Percentiles rank a stretch among this genome's conserved stretches.
These are phyloP conservation scores for Dovyalis caffra DNA, from an alignment of 345 rosid species.

Conservation along the genomic window DNA sequence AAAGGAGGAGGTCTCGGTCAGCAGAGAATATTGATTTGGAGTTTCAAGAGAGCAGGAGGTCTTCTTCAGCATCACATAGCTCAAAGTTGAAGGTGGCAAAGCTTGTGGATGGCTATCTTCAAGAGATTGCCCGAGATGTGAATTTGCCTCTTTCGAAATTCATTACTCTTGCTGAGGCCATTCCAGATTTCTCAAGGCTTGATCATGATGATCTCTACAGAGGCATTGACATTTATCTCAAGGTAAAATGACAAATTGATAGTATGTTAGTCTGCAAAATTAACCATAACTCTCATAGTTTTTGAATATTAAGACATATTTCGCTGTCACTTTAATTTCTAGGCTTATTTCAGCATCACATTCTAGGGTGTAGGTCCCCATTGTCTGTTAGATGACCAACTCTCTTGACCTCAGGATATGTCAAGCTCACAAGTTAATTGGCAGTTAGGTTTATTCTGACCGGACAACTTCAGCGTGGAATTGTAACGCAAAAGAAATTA, in stretches of 20 bases:
- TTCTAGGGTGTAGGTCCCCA: slow-evolving; percentile 34
- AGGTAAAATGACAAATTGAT: slow-evolving; percentile 50
- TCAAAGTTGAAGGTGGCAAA: slow-evolving; percentile 93
- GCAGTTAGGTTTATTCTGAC: slow-evolving; percentile 37
- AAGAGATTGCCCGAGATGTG: slow-evolving; percentile 69
- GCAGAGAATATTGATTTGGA: slow-evolving; percentile 81
- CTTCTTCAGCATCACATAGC: slow-evolving; percentile 95
- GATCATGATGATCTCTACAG: slow-evolving; percentile 92
- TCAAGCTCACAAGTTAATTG: slow-evolving; percentile 11
- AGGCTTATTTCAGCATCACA: slow-evolving; percentile 5
- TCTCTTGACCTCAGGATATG: slow-evolving; percentile 42
- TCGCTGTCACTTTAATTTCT: slow-evolving; percentile 8
- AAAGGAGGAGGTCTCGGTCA: slow-evolving; percentile 91
- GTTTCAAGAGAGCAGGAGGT: slow-evolving; percentile 86
- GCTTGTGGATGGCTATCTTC: slow-evolving; percentile 84
- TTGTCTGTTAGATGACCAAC: slow-evolving; percentile 49
- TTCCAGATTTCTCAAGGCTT: slow-evolving; percentile 80
- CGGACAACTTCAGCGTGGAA: slow-evolving; percentile 19
- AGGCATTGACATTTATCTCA: slow-evolving; percentile 95
- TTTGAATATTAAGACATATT: slow-evolving; percentile 11
- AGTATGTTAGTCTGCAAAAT: not conserved
- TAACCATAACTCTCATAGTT: slow-evolving; percentile 8
- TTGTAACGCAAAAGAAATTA: no score
- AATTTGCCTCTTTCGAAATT: slow-evolving; percentile 80
- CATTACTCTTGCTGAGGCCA: slow-evolving; percentile 67